Base-by-base conservation (phyloP, 2,329 filamentous ascomycete species). In the Sporothrix variecibatus region DNA sequence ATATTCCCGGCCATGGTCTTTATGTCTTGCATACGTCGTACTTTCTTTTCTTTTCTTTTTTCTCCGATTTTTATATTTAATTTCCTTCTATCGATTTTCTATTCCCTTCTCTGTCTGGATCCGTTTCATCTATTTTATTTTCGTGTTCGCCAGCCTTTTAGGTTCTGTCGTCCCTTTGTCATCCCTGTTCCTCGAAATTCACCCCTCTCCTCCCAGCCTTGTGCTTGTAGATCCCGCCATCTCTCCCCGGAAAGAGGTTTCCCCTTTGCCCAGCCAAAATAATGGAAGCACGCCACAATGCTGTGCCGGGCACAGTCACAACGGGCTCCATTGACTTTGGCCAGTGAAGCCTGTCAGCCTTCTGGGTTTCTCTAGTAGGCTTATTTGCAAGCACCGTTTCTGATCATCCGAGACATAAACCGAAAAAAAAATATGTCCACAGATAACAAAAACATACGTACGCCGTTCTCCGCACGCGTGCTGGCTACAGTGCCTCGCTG, bases 221-320 rank as follows among this genome's bases (percentile, higher is more conserved):
- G 60, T 65, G 60, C 8, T 65, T 65, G 43, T 43, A 65, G 60
- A 31, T 12, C 60, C 60, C n/a, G 60, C 60, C 38, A 43, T 64
- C 60, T n/a, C 60, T 64, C 60, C 20, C 31, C 31, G 34, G 34
- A 46, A 46, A 46, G 23, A 26, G 3, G 23, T 67, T 46, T 43
- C 31, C 62, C 62, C 26, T n/a, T 38, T 12, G 4, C 20, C 31
- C 31, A 23, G 28, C 20, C 58, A 49, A 20, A 49, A 20, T 17
- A 62, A 40, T 1, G 8, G 34, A 12, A 62, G 31, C 31, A 38
- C 58, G 11, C n/a, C 62, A 67, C 38, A 67, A 26, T 43, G 9
- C 6, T 40, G 20, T 8, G 4, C 26, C 56, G 40, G 12, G 56
- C 28, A 62, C 15, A 20, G 12, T 34, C 56, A 62, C 17, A 62